Conservation (phyloP, 169 alveolate genomes). For the Plasmodium sp. region DNA sequence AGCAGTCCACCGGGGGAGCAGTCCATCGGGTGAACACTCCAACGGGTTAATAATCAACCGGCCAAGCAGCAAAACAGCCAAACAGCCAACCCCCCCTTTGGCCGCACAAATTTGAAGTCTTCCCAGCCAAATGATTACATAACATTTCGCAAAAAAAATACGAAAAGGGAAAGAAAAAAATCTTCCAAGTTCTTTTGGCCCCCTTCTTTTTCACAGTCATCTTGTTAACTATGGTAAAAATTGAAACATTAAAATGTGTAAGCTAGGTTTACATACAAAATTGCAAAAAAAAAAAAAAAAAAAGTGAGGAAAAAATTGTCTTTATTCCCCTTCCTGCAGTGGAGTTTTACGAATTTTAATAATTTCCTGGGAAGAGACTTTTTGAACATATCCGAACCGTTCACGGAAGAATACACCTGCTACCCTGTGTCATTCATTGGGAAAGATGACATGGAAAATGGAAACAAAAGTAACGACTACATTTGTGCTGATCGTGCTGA, state of each 20-base stretch:
- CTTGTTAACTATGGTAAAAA: constrained; percentile 12
- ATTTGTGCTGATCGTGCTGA: not conserved
- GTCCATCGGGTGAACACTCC: not conserved
- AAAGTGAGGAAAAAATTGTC: constrained; percentile 7
- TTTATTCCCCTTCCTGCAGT: constrained; percentile 30
- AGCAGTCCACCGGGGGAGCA: not conserved
- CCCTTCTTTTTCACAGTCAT: not conserved
- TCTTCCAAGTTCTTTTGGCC: not conserved
- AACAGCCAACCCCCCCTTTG: not conserved
- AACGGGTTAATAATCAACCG: not conserved
- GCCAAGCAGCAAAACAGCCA: not conserved
- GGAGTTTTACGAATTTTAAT: constrained; percentile 68
- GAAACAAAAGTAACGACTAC: constrained; percentile 82
- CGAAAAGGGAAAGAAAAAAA: not conserved
- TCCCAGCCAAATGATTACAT: not conserved
- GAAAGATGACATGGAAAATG: constrained; percentile 88
- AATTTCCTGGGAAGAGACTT: constrained; percentile 50
- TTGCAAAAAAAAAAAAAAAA: not conserved
- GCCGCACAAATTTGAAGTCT: not conserved
- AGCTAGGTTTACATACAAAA: not conserved
- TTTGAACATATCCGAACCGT: constrained; percentile 75
- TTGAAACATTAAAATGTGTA: not conserved
- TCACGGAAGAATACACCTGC: constrained; percentile 83
- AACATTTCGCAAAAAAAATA: not conserved
- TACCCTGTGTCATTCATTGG: constrained; percentile 90